Conservation (phyloP, 768 basidiomycete species). For the Leccinum boreale region DNA sequence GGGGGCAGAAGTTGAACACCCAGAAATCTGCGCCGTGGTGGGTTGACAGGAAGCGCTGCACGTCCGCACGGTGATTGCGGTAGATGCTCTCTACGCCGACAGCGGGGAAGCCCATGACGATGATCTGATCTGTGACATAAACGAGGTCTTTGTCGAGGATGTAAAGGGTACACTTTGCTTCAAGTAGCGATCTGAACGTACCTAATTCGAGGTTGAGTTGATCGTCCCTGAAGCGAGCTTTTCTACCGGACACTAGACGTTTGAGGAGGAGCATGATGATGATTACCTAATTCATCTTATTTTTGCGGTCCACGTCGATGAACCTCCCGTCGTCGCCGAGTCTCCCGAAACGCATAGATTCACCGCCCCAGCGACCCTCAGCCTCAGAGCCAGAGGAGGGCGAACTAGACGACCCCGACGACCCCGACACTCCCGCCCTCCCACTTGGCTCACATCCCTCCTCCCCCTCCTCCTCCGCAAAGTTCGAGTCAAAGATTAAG, state of each 20-base stretch:
- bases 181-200: conserved; percentile 26
- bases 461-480: conserved; percentile 36
- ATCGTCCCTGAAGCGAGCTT: conserved; percentile 71
- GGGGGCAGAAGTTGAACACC: conserved; percentile 88
- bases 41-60: conserved; percentile 68
- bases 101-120: conserved; percentile 86
- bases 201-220: conserved; percentile 68
- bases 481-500: conserved; percentile 47
- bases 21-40: conserved; percentile 76
- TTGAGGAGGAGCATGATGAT: conserved; percentile 61
- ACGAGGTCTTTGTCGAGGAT: conserved; percentile 45
- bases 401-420: conserved; percentile 63
- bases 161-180: background rate
- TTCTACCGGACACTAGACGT: conserved; percentile 77
- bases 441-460: conserved; percentile 21
- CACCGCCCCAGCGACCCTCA: conserved; percentile 54
- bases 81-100: conserved; percentile 75
- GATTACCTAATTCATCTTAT: conserved; percentile 12
- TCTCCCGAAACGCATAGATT: conserved; percentile 53
- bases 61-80: conserved; percentile 74
- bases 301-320: conserved; percentile 7
- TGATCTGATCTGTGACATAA: conserved; percentile 70
- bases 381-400: conserved; percentile 77
- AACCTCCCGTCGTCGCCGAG: conserved; percentile 16
- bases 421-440: conserved; percentile 3